Base-by-base conservation (phyloP, 139 green algal genomes). In the Ostreobium quekettii region DNA sequence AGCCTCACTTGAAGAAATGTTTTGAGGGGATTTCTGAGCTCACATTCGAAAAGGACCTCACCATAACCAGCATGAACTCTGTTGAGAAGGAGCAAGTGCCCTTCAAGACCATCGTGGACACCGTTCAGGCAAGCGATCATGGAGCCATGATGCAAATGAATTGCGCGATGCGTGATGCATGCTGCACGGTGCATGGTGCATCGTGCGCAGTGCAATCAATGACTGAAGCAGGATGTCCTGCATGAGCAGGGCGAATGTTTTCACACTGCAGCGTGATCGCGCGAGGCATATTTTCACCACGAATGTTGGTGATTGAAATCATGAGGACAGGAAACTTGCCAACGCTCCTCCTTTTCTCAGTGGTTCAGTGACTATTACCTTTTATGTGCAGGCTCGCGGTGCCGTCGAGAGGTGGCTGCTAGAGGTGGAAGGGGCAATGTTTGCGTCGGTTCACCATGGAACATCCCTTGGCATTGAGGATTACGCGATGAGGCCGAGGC, bases 331-430 rank as follows among this genome's bases (percentile, higher is more conserved):
- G n/a, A n/a, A n/a, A n/a, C n/a, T n/a, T n/a, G n/a, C n/a, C n/a
- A n/a, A n/a, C n/a, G n/a, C n/a, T n/a, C n/a, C n/a, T n/a, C n/a
- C n/a, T n/a, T n/a, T n/a, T n/a, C n/a, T n/a, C n/a, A n/a, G n/a
- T n/a, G n/a, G n/a, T n/a, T n/a, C n/a, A n/a, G n/a, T n/a, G n/a
- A n/a, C n/a, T n/a, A n/a, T n/a, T n/a, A n/a, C n/a, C 42, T 19
- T 53, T 53, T 53, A 19, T 15, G 60, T 69, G 1, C 58, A 70
- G 42, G 80, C 84, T 1, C 77, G 76, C 5, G 84, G 82, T 36
- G 70, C 77, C 6, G 84, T 90, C n/a, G 84, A 90, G 76, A 77
- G 78, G 57, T 90, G 83, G 83, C 79, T 90, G 63, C 36, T 85
- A 36, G 72, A 87, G 77, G 81, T 84, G 2, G 81, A 87, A 71